Percentiles rank a stretch among this genome's conserved stretches.
Evolutionary conservation across 768 basidiomycete species (phyloP).

Genomic region (Mycena chlorophos): DNA sequence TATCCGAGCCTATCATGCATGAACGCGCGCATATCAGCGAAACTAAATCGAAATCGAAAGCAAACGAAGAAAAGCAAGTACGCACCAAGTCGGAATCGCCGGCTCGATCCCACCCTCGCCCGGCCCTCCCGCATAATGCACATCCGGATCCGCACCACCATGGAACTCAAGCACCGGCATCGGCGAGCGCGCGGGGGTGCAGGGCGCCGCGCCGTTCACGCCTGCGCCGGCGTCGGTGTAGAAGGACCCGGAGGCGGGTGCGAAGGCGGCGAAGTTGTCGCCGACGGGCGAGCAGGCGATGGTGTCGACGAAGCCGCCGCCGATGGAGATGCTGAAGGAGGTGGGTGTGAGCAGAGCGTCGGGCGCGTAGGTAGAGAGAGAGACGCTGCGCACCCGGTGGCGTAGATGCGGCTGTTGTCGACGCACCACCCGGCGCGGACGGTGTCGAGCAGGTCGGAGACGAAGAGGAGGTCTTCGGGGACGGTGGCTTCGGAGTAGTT

Average conservation of each 20-base stretch:
- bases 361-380: background rate
- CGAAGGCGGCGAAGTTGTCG: conserved; percentile 16
- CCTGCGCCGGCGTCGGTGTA: conserved; percentile 13
- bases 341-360: background rate
- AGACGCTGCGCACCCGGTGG: conserved; percentile 3
- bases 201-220: background rate
- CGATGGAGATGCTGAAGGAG: conserved; percentile 7
- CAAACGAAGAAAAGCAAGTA: background rate
- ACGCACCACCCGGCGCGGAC: conserved; percentile 11
- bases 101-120: conserved; percentile 16
- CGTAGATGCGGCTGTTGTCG: conserved; percentile 12
- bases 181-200: conserved; percentile 9
- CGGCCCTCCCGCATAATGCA: conserved; percentile 10
- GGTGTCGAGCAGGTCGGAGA: conserved; percentile 10
- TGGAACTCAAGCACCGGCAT: conserved; percentile 17
- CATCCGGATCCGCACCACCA: conserved; percentile 9
- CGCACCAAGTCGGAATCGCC: conserved; percentile 15
- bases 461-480: conserved; percentile 11
- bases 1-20: conserved; percentile 6
- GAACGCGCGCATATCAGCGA: too few species aligned
- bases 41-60: background rate
- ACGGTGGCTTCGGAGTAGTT: conserved; percentile 12
- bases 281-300: conserved; percentile 14
- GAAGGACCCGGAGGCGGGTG: conserved; percentile 9
- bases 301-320: conserved; percentile 13